phyloP scores from a whole-genome alignment of 176 grass and related monocot genomes.

The Aegilops longissima region DNA sequence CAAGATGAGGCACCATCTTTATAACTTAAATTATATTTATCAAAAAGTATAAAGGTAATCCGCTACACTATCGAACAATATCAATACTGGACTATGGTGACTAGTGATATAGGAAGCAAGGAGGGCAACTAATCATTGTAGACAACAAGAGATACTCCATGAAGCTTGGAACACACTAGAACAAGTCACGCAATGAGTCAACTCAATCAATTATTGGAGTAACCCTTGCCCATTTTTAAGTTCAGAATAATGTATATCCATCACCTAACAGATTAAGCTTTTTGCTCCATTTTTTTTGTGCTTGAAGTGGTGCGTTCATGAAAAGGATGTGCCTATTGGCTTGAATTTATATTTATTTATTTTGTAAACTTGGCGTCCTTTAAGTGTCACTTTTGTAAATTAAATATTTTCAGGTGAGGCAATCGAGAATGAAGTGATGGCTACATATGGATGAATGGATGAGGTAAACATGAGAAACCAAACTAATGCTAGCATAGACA shows the following conservation, averaged over 20 bases:
- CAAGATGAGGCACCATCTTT: neutral
- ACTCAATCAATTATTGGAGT: neutral
- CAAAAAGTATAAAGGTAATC: conserved; percentile 3
- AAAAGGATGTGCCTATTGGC: conserved; percentile 2
- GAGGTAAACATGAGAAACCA: conserved; percentile 13
- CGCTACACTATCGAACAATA: neutral
- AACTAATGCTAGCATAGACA: conserved; percentile 27
- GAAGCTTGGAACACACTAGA: neutral
- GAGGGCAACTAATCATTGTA: neutral
- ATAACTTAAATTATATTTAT: conserved; percentile 16
- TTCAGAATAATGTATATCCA: conserved; percentile 7
- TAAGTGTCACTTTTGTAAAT: conserved; percentile 20
- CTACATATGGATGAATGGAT: conserved; percentile 7
- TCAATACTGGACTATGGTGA: neutral
- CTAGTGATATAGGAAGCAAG: neutral
- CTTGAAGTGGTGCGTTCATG: neutral
- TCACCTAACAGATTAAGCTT: conserved; percentile 16
- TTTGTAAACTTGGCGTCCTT: neutral
- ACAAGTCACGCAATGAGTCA: neutral
- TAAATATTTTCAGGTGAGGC: conserved; percentile 13
- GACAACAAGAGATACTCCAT: conserved; percentile 14
- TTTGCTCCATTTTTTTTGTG: conserved; percentile 8
- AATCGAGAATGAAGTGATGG: conserved; percentile 15
- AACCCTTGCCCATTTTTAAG: neutral
- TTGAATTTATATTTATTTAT: neutral